Percentiles rank a stretch among this genome's conserved stretches.
These are phyloP conservation scores for Solanum okadae DNA, from an alignment of 257 asterid species.

Conservation along the genomic window DNA sequence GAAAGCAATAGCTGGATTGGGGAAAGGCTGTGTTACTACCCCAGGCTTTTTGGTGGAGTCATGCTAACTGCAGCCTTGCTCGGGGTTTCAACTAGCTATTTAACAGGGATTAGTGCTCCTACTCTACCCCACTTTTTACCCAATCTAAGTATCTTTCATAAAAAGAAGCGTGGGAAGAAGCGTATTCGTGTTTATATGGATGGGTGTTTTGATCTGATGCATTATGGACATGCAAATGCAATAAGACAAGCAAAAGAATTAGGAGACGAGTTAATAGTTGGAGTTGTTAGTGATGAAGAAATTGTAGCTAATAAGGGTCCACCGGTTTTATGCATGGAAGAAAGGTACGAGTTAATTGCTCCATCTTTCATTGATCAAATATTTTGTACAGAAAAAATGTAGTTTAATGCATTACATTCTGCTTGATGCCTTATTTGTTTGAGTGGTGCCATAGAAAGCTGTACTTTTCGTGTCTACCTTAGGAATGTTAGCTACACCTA, in stretches of 20 bases:
- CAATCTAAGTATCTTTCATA: slow-evolving; percentile 47
- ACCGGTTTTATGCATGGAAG: slow-evolving; percentile 7
- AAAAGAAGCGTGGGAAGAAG: slow-evolving; percentile 57
- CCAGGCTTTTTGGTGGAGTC: slow-evolving; percentile 81
- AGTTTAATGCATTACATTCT: background rate
- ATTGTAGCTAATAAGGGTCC: slow-evolving; percentile 18
- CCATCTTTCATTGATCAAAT: background rate
- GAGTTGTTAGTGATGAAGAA: slow-evolving; percentile 19
- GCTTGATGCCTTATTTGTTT: background rate
- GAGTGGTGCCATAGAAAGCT: background rate
- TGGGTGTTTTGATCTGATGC: slow-evolving; percentile 99
- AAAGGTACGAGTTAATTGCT: slow-evolving; percentile 34
- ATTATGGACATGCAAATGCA: slow-evolving; percentile 97
- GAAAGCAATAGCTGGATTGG: slow-evolving; percentile 69
- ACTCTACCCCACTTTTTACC: slow-evolving; percentile 56
- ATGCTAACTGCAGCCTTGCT: slow-evolving; percentile 87
- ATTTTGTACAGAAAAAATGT: background rate
- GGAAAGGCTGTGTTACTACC: slow-evolving; percentile 69
- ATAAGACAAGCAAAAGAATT: slow-evolving; percentile 98
- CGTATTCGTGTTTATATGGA: slow-evolving; percentile 97
- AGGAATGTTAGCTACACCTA: background rate
- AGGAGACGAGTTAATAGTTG: slow-evolving; percentile 53
- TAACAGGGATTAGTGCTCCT: slow-evolving; percentile 60
- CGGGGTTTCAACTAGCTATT: slow-evolving; percentile 76
- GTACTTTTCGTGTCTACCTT: background rate